phyloP scores from a whole-genome alignment of 2,329 filamentous ascomycete species.

The Epichloe bromicola region DNA sequence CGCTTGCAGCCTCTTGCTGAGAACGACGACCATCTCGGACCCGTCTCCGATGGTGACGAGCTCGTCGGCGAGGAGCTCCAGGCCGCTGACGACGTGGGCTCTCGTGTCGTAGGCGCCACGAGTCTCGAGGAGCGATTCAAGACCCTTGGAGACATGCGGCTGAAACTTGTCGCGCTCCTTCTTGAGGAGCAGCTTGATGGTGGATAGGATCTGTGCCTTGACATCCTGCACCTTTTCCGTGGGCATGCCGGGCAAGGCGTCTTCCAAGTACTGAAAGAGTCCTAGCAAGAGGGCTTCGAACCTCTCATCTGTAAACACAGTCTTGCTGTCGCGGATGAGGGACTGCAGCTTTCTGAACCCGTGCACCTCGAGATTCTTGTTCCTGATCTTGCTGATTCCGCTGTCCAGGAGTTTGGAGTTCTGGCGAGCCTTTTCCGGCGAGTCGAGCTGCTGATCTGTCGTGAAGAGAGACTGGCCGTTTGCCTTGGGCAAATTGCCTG shows the following conservation, averaged over 20 bases:
- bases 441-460: constrained; percentile 13
- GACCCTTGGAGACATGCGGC: constrained; percentile 52
- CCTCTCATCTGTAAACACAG: constrained; percentile 51
- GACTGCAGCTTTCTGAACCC: constrained; percentile 69
- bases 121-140: constrained; percentile 53
- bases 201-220: constrained; percentile 61
- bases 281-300: constrained; percentile 56
- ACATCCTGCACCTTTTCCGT: constrained; percentile 57
- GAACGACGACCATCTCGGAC: constrained; percentile 43
- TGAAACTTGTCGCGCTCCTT: constrained; percentile 53
- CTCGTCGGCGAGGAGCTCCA: constrained; percentile 62
- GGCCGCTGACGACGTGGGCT: constrained; percentile 59
- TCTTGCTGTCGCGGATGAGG: constrained; percentile 53
- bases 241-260: constrained; percentile 38
- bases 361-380: constrained; percentile 63
- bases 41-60: constrained; percentile 53
- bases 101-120: constrained; percentile 54
- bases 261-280: constrained; percentile 60
- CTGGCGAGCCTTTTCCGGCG: constrained; percentile 40
- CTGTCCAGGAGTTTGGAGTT: constrained; percentile 55
- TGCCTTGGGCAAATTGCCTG: constrained; percentile 17
- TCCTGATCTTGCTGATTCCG: constrained; percentile 59
- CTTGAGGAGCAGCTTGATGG: constrained; percentile 59
- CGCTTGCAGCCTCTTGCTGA: constrained; percentile 33
- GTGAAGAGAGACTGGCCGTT: constrained; percentile 10